Percentiles rank a stretch among this genome's conserved stretches.
Conservation (phyloP, 2,329 filamentous ascomycete species). For the Neofusicoccum sp. region DNA sequence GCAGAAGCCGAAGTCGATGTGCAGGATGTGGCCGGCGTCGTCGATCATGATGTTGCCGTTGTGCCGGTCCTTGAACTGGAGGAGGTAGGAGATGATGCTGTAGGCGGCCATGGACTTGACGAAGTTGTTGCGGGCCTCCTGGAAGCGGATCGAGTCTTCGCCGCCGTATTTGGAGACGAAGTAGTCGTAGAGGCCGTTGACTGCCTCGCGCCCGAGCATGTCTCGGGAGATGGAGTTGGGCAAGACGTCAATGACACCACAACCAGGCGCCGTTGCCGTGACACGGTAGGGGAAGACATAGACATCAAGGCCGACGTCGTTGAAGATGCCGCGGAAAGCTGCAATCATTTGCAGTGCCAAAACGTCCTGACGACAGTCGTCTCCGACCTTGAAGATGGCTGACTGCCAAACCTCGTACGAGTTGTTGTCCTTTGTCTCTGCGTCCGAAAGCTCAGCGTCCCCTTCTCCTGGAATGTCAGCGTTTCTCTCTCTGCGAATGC, state of each 20-base stretch:
- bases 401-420: conserved; percentile 97
- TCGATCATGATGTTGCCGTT: conserved; percentile 99
- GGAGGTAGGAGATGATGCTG: conserved; percentile 90
- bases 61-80: conserved; percentile 99
- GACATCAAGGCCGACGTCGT: conserved; percentile 90
- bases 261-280: conserved; percentile 94
- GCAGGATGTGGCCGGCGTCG: conserved; percentile 92
- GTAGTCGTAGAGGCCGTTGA: conserved; percentile 98
- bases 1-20: conserved; percentile 99
- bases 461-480: conserved; percentile 51
- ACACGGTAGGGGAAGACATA: conserved; percentile 98
- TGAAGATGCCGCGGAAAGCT: conserved; percentile 95
- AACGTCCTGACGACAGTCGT: conserved; percentile 97
- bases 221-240: conserved; percentile 98
- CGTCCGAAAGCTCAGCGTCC: conserved; percentile 39
- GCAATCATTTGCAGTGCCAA: conserved; percentile 97
- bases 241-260: conserved; percentile 96
- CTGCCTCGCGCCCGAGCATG: conserved; percentile 96
- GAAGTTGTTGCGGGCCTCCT: conserved; percentile 94
- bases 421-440: conserved; percentile 48
- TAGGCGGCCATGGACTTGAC: conserved; percentile 99
- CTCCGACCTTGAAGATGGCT: conserved; percentile 99
- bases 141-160: conserved; percentile 91
- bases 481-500: conserved; percentile 79
- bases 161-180: conserved; percentile 97